A percentile compares a stretch with the other conserved stretches of the same genome.
Evolutionary conservation across 1,284 basidiomycete genomes (phyloP).

Genomic region (Fomitopsis schrenkii): DNA sequence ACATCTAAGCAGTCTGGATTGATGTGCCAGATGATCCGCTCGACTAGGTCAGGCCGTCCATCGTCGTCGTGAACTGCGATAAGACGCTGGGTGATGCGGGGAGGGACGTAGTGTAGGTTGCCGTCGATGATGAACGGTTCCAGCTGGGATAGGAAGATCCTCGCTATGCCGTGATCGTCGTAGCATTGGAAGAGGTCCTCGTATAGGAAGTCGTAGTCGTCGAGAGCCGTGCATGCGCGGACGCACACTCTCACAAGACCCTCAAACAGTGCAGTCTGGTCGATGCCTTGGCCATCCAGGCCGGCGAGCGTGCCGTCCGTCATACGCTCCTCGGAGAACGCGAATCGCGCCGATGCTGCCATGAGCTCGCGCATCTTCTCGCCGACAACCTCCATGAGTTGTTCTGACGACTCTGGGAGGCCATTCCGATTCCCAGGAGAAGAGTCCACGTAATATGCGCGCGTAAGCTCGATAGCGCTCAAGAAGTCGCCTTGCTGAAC

Average conservation of each 20-base stretch:
- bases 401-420: constrained; percentile 65
- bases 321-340: constrained; percentile 94
- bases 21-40: constrained; percentile 94
- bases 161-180: constrained; percentile 78
- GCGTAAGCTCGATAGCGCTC: constrained; percentile 83
- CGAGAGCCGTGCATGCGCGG: constrained; percentile 78
- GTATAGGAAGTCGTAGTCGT: constrained; percentile 84
- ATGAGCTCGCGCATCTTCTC: constrained; percentile 81
- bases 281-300: constrained; percentile 85
- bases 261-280: constrained; percentile 88
- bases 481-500: constrained; percentile 90
- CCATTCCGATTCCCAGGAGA: constrained; percentile 87
- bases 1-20: constrained; percentile 90
- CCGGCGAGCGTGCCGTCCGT: constrained; percentile 83
- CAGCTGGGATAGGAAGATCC: constrained; percentile 85
- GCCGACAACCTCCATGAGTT: constrained; percentile 67
- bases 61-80: constrained; percentile 77
- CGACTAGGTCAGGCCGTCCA: constrained; percentile 72
- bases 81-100: constrained; percentile 83
- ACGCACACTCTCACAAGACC: constrained; percentile 81
- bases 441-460: constrained; percentile 80
- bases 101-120: constrained; percentile 73
- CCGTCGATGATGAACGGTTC: constrained; percentile 83
- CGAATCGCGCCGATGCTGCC: constrained; percentile 83
- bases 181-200: constrained; percentile 92